Conservation (phyloP, 768 basidiomycete genomes). For the Rubroboletus satanas region DNA sequence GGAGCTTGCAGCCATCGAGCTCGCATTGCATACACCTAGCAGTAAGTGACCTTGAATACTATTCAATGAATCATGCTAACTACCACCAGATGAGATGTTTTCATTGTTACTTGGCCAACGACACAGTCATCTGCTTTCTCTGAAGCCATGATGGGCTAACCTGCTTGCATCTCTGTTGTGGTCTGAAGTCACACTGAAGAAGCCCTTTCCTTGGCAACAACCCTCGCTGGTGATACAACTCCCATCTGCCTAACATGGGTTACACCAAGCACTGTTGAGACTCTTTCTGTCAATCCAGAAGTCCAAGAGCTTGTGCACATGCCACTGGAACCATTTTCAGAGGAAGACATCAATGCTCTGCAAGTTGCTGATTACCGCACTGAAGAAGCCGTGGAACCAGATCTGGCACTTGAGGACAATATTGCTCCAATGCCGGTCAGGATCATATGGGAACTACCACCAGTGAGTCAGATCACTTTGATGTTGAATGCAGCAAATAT, state of each 20-base stretch:
- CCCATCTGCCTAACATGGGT: neutral
- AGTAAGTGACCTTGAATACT: conserved; percentile 1
- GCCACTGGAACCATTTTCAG: neutral
- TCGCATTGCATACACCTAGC: neutral
- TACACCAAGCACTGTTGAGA: neutral
- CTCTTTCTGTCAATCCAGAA: neutral
- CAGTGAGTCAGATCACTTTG: too few species aligned
- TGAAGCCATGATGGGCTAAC: neutral
- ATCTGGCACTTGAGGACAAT: neutral
- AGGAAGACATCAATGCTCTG: neutral
- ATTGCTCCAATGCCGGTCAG: neutral
- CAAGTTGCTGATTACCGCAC: neutral
- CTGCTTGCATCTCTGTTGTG: neutral
- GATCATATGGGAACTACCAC: neutral
- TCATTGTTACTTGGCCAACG: neutral
- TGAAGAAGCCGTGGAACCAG: neutral
- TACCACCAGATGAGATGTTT: neutral
- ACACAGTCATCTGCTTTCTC: neutral
- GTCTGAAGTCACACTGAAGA: neutral
- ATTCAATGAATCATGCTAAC: neutral
- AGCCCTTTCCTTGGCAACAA: neutral
- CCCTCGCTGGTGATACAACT: neutral
- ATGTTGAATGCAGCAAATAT: too few species aligned
- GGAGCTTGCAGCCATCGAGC: neutral
- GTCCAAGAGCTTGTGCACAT: neutral